These are phyloP conservation scores for Miscanthus lutarioriparius DNA, from an alignment of 176 grass and related monocot species.

Conservation along the genomic window DNA sequence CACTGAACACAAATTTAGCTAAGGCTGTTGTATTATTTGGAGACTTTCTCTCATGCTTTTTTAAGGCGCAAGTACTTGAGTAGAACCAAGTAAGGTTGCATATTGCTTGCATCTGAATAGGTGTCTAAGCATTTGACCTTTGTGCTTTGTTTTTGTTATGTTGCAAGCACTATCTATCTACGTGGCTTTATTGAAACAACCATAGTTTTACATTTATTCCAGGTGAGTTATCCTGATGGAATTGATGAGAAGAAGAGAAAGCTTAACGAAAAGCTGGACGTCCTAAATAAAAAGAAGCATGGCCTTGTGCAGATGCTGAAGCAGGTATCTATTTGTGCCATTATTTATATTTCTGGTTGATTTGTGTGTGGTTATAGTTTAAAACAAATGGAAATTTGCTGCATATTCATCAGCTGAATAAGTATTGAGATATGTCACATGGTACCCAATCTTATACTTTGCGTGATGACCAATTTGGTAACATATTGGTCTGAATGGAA, in stretches of 20 bases:
- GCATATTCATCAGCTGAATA: not conserved
- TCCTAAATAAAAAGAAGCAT: slow-evolving; percentile 85
- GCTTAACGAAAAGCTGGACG: slow-evolving; percentile 68
- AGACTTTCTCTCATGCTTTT: not conserved
- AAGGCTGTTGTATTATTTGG: not conserved
- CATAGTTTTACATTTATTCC: slow-evolving; percentile 12
- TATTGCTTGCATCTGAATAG: not conserved
- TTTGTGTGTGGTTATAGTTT: not conserved
- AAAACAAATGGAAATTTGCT: not conserved
- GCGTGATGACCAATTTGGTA: not conserved
- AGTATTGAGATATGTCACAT: not conserved
- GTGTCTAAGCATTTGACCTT: not conserved
- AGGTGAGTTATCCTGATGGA: slow-evolving; percentile 48
- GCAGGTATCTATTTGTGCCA: slow-evolving; percentile 57
- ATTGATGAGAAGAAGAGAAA: slow-evolving; percentile 61
- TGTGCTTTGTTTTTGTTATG: not conserved
- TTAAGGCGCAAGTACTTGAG: not conserved
- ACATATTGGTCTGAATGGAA: not conserved
- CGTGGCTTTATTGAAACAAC: not conserved
- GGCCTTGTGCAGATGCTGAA: slow-evolving; percentile 99
- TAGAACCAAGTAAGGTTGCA: not conserved
- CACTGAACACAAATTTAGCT: not conserved
- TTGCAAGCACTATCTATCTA: not conserved
- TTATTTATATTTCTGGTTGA: slow-evolving; percentile 5
- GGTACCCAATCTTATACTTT: not conserved